Evolutionary conservation across 768 basidiomycete genomes (phyloP).

Genomic region (Amylocystis lapponica): DNA sequence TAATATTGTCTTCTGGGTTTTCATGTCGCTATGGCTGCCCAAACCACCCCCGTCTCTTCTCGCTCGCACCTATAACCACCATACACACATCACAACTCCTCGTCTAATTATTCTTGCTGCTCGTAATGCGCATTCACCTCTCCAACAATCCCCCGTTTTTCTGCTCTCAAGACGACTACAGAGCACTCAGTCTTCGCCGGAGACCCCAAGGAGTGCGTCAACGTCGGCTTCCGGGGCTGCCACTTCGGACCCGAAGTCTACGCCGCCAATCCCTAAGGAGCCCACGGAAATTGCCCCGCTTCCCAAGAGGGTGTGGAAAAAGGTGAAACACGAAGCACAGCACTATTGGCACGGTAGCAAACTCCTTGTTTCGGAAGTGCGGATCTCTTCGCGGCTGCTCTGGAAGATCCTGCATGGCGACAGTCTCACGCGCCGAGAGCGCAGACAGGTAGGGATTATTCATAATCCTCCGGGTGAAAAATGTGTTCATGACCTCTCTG

Average conservation of each 20-base stretch:
- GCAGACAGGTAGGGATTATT: conserved; percentile 67
- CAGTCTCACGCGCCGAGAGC: conserved; percentile 84
- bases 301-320: conserved; percentile 73
- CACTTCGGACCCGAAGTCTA: conserved; percentile 39
- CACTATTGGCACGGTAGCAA: conserved; percentile 98
- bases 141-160: conserved; percentile 2
- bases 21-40: conserved; percentile 77
- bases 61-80: conserved; percentile 31
- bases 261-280: conserved; percentile 33
- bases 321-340: conserved; percentile 89
- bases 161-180: conserved; percentile 1
- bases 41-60: conserved; percentile 42
- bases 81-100: conserved; percentile 12
- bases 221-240: conserved; percentile 18
- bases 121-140: conserved; percentile 1
- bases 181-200: conserved; percentile 8
- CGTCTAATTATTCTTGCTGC: conserved; percentile 19
- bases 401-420: conserved; percentile 93
- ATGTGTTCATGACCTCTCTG: background rate
- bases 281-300: conserved; percentile 41
- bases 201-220: conserved; percentile 12
- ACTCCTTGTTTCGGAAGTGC: conserved; percentile 89
- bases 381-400: conserved; percentile 81
- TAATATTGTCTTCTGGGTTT: no score
- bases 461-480: no score